phyloP scores from a whole-genome alignment of 2,329 filamentous ascomycete genomes.

The Fusarium nelsonii region DNA sequence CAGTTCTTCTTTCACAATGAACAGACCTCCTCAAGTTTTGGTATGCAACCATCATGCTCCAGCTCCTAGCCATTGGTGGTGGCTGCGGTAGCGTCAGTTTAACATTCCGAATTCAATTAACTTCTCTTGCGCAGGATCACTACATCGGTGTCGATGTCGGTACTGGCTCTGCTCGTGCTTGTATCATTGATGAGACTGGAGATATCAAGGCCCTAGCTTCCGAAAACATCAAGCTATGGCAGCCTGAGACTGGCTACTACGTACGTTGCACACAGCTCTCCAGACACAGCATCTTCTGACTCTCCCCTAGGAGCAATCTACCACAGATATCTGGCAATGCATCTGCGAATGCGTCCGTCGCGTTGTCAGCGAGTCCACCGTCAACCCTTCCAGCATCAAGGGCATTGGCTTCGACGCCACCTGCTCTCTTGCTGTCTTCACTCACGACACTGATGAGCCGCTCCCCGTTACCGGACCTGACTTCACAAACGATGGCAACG shows the following conservation, averaged over 20 bases:
- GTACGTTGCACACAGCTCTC: conserved; percentile 58
- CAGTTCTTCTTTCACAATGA: conserved; percentile 41
- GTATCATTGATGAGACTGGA: conserved; percentile 91
- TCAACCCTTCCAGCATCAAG: conserved; percentile 80
- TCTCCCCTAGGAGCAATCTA: conserved; percentile 85
- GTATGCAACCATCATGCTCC: conserved; percentile 42
- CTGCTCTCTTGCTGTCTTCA: conserved; percentile 95
- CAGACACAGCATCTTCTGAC: conserved; percentile 13
- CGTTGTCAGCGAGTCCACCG: conserved; percentile 83
- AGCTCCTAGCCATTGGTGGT: conserved; percentile 12
- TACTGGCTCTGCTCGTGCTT: conserved; percentile 93
- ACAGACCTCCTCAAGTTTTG: conserved; percentile 53
- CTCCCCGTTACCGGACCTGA: conserved; percentile 89
- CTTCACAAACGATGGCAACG: conserved; percentile 80
- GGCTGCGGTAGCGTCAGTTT: conserved; percentile 1
- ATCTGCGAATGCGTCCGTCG: conserved; percentile 90
- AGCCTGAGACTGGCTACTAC: conserved; percentile 81
- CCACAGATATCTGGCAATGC: conserved; percentile 94
- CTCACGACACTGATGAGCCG: conserved; percentile 88
- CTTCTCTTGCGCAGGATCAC: conserved; percentile 59
- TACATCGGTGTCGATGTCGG: conserved; percentile 94
- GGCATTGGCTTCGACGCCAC: conserved; percentile 98
- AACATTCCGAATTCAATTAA: conserved; percentile 28
- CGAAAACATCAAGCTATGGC: conserved; percentile 83
- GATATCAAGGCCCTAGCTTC: conserved; percentile 84